These are phyloP conservation scores for Pseudevernia furfuracea DNA, from an alignment of 495 filamentous ascomycete species.

Conservation along the genomic window DNA sequence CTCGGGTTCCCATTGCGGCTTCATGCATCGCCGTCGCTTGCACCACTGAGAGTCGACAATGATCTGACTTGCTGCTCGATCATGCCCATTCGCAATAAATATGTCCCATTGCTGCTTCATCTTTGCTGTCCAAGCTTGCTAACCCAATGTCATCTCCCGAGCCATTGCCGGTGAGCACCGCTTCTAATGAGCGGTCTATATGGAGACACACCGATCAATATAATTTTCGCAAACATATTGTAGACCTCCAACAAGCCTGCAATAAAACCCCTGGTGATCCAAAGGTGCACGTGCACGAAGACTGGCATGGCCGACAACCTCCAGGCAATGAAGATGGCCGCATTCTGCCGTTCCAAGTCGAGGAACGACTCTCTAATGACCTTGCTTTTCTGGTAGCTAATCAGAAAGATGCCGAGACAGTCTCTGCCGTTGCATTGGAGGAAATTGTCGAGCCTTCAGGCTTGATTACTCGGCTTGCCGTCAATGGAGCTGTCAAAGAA, in stretches of 20 bases:
- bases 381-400: slow-evolving; percentile 21
- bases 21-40: too few relatives aligned
- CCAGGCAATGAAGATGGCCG: neutral
- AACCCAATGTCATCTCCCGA: neutral
- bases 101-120: too few relatives aligned
- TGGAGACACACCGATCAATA: slow-evolving; percentile 16
- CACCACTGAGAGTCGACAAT: too few relatives aligned
- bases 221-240: slow-evolving; percentile 21
- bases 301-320: too few relatives aligned
- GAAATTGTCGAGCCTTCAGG: slow-evolving; percentile 3
- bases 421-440: slow-evolving; percentile 20
- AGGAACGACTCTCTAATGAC: slow-evolving; percentile 19
- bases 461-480: slow-evolving; percentile 17
- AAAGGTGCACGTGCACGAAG: neutral
- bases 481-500: slow-evolving; percentile 6
- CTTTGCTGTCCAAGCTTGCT: neutral
- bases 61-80: too few relatives aligned
- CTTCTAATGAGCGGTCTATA: slow-evolving; percentile 16
- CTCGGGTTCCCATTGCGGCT: too few relatives aligned
- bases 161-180: slow-evolving; percentile 18
- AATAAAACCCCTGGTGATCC: slow-evolving; percentile 13
- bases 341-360: slow-evolving; percentile 19
- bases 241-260: slow-evolving; percentile 8
- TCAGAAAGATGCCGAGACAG: neutral
- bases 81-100: too few relatives aligned